Evolutionary conservation across 2,329 filamentous ascomycete genomes (phyloP).

Genomic region (Stagonosporopsis chrysanthemi): DNA sequence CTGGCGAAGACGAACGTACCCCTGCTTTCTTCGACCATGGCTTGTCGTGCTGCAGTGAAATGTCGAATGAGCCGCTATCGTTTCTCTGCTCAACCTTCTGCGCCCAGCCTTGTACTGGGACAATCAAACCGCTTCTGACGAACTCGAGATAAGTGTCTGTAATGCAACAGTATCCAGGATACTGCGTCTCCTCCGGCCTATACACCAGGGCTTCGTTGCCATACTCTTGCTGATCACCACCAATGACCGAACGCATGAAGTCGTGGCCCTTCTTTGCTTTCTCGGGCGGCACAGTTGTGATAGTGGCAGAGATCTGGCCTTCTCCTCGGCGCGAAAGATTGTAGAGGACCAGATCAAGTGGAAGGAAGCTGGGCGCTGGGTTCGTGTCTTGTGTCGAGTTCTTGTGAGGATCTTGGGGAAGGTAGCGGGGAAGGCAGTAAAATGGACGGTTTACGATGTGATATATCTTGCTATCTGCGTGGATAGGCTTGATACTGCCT

Average conservation of each 20-base stretch:
- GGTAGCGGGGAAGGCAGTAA: constrained; percentile 71
- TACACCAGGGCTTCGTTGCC: constrained; percentile 48
- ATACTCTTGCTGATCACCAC: constrained; percentile 54
- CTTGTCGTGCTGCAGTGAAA: constrained; percentile 20
- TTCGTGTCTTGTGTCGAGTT: constrained; percentile 44
- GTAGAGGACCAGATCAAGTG: constrained; percentile 75
- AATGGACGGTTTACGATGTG: constrained; percentile 74
- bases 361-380: constrained; percentile 67
- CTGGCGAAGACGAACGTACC: not conserved
- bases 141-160: constrained; percentile 78
- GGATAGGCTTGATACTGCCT: constrained; percentile 29
- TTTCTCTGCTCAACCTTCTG: constrained; percentile 26
- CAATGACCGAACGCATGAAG: constrained; percentile 54
- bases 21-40: constrained; percentile 23
- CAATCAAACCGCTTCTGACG: constrained; percentile 66
- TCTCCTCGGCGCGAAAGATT: constrained; percentile 70
- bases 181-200: constrained; percentile 52
- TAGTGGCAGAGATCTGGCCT: constrained; percentile 65
- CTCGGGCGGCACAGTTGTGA: constrained; percentile 69
- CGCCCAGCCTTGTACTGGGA: constrained; percentile 51
- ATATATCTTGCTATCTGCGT: constrained; percentile 63
- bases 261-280: constrained; percentile 63
- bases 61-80: constrained; percentile 2
- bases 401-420: constrained; percentile 45
- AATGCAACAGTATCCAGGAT: constrained; percentile 72